These are phyloP conservation scores for Ilex asprella DNA, from an alignment of 257 asterid species.

Conservation along the genomic window DNA sequence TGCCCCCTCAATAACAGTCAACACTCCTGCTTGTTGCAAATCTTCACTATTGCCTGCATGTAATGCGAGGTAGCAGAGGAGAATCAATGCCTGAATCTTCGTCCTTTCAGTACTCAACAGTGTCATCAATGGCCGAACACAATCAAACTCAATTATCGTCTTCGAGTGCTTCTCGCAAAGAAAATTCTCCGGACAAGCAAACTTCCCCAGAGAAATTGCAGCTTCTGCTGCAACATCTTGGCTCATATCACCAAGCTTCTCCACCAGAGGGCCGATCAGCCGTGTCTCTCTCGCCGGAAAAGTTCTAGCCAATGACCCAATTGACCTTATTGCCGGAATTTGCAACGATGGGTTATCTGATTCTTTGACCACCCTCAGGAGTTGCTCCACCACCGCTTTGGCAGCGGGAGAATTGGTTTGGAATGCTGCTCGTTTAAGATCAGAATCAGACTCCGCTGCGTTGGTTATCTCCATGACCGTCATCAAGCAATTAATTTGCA, in stretches of 20 bases:
- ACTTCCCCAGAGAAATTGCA: slow-evolving; percentile 41
- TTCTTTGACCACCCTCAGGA: slow-evolving; percentile 39
- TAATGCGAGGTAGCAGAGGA: slow-evolving; percentile 37
- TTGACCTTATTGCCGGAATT: slow-evolving; percentile 36
- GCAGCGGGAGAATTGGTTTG: slow-evolving; percentile 44
- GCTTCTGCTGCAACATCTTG: slow-evolving; percentile 30
- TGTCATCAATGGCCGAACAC: slow-evolving; percentile 36
- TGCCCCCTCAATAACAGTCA: slow-evolving; percentile 41
- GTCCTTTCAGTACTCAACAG: slow-evolving; percentile 18
- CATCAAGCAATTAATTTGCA: slow-evolving; percentile 34
- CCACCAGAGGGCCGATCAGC: slow-evolving; percentile 37
- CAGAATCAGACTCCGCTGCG: slow-evolving; percentile 39
- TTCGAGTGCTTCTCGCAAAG: slow-evolving; percentile 38
- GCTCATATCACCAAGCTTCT: slow-evolving; percentile 21
- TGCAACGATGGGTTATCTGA: slow-evolving; percentile 14
- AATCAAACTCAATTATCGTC: slow-evolving; percentile 46
- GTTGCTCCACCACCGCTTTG: slow-evolving; percentile 56
- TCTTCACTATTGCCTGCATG: slow-evolving; percentile 45
- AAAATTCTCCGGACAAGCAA: slow-evolving; percentile 39
- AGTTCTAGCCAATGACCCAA: slow-evolving; percentile 50
- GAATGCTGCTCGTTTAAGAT: slow-evolving; percentile 39
- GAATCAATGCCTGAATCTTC: no score
- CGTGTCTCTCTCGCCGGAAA: slow-evolving; percentile 48
- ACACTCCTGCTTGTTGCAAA: slow-evolving; percentile 35
- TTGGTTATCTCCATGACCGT: slow-evolving; percentile 55